Evolutionary conservation across 768 basidiomycete species (phyloP), one percentile per base, ranked within the genome.

Genomic region (Royoungia palumana): DNA sequence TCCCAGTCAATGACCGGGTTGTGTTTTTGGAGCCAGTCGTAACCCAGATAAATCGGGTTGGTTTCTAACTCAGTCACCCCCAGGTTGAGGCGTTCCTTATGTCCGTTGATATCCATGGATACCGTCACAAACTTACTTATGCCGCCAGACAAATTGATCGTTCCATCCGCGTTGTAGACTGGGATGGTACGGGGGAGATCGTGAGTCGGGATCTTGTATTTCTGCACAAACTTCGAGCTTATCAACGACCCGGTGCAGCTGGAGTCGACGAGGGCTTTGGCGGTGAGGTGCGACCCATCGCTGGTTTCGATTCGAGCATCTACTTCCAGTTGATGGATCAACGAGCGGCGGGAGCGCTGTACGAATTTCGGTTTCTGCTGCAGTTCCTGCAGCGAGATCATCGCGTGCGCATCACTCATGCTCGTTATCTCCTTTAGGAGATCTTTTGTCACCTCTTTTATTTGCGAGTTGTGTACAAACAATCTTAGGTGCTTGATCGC

Each of bases 161-260:
- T 12, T 2, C 28, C 11, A 40, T 61, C 51, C 0, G 55, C 49
- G 41, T 61, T 61, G 25, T 56, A 58, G 8, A 61, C 55, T 0
- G 43, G 51, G 1, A 62, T 57, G 0, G 48, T 37, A 0, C 16
- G 20, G 6, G 55, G 46, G 1, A 61, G 6, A 11, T 28, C 5
- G 0, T 21, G 11, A 1, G 20, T 34, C 5, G 8, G 11, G 24
- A 46, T 8, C 3, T 11, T 28, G 17, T 43, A 35, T 22, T 19
- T 21, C 36, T 16, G 13, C 17, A 35, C 12, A 5, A 21, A 46
- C 0, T 38, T 4, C 3, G 3, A 6, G 12, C 39, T 27, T 0
- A 46, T 46, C 3, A 13, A 7, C 1, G 37, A 30, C 14, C 45
- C 37, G 2, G 45, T 39, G 22, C 45, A 46, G 22, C 45, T 19